A percentile compares a stretch with the other conserved stretches of the same genome.
Evolutionary conservation across 2,329 filamentous ascomycete genomes (phyloP).

Genomic region (Arthrobotrys pseudoclavata): DNA sequence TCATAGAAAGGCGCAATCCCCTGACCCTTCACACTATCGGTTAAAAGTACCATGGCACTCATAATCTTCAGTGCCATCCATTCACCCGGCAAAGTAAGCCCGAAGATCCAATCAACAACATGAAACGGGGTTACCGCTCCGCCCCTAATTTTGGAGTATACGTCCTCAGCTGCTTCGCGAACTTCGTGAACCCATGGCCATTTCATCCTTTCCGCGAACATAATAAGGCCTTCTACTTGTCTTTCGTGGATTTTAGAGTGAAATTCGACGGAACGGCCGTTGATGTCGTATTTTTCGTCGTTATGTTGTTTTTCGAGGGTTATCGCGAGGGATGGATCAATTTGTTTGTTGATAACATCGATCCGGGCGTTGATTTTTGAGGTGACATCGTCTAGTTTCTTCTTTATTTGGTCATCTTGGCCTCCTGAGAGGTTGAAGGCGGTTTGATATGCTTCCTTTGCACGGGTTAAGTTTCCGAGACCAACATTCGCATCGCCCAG

Average conservation of each 20-base stretch:
- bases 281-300: slow-evolving; percentile 41
- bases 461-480: slow-evolving; percentile 25
- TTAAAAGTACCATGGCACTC: slow-evolving; percentile 40
- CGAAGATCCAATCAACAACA: slow-evolving; percentile 47
- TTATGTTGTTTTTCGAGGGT: slow-evolving; percentile 40
- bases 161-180: slow-evolving; percentile 47
- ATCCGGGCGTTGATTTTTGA: slow-evolving; percentile 19
- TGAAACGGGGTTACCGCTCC: slow-evolving; percentile 38
- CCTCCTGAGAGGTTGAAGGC: slow-evolving; percentile 14
- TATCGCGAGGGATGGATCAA: slow-evolving; percentile 9
- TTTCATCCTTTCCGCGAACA: slow-evolving; percentile 45
- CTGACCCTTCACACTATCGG: slow-evolving; percentile 35
- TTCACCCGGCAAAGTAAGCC: slow-evolving; percentile 42
- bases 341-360: slow-evolving; percentile 8
- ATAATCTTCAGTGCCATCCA: slow-evolving; percentile 54
- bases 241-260: slow-evolving; percentile 47
- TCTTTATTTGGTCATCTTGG: slow-evolving; percentile 13
- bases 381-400: slow-evolving; percentile 28
- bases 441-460: slow-evolving; percentile 35
- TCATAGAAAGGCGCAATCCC: slow-evolving; percentile 38
- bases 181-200: slow-evolving; percentile 54
- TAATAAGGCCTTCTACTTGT: slow-evolving; percentile 48
- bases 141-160: slow-evolving; percentile 46
- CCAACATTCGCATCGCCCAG: slow-evolving; percentile 22
- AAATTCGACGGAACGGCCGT: slow-evolving; percentile 27